Evolutionary conservation across 108 stramenopile genomes (phyloP).

Genomic region (Asterionellopsis glacialis): DNA sequence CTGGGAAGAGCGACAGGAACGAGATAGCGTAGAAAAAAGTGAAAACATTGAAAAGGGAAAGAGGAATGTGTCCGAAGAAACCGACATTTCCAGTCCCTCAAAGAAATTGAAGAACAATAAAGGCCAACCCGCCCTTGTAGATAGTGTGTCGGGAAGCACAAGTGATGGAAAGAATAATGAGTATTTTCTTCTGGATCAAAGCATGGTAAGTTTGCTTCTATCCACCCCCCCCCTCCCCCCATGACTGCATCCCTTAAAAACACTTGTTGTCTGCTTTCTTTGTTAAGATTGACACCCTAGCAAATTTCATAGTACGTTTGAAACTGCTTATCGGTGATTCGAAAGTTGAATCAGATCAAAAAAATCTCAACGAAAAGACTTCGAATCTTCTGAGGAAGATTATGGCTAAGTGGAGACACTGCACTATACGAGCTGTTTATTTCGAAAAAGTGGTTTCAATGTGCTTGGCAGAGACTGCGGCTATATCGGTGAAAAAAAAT

Average conservation of each 20-base stretch:
- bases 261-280: background rate
- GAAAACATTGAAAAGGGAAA: constrained; percentile 6
- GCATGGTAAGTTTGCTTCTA: constrained; percentile 12
- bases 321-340: constrained; percentile 72
- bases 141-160: background rate
- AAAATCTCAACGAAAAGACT: constrained; percentile 18
- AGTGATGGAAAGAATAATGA: constrained; percentile 1
- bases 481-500: background rate
- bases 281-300: constrained; percentile 50
- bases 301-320: constrained; percentile 79
- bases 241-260: no score
- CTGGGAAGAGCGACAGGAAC: constrained; percentile 54
- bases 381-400: constrained; percentile 24
- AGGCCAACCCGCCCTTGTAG: no score
- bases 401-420: constrained; percentile 20
- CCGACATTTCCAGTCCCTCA: no score
- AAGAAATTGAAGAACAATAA: no score
- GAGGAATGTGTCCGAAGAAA: background rate
- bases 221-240: no score
- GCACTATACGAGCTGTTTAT: constrained; percentile 34
- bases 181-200: constrained; percentile 9
- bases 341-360: constrained; percentile 21
- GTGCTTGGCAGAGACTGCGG: constrained; percentile 23
- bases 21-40: background rate
- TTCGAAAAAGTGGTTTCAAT: constrained; percentile 60